A percentile compares a stretch with the other conserved stretches of the same genome.
phyloP scores from a whole-genome alignment of 208 protist genomes.

The Leishmania arabica region DNA sequence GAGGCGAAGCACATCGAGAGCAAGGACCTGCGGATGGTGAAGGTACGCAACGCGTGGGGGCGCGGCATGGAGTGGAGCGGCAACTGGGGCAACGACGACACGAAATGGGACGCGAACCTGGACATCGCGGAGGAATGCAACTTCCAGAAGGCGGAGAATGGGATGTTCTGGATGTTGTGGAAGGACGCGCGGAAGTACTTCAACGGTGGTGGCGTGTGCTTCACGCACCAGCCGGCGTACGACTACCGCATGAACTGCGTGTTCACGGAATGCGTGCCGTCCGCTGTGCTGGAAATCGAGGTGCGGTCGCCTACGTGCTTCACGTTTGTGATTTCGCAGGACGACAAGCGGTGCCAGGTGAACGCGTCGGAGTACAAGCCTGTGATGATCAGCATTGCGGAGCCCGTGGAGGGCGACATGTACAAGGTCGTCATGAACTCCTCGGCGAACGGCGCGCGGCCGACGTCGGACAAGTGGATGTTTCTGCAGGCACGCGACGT shows the following conservation, averaged over 20 bases:
- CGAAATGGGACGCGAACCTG: conserved; percentile 76
- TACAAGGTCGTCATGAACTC: conserved; percentile 83
- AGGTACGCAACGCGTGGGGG: conserved; percentile 79
- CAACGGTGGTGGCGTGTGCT: conserved; percentile 84
- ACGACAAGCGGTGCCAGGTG: conserved; percentile 60
- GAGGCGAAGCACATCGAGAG: conserved; percentile 62
- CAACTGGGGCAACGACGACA: conserved; percentile 71
- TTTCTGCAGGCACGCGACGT: conserved; percentile 86
- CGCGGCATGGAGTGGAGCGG: conserved; percentile 69
- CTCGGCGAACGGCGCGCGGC: conserved; percentile 58
- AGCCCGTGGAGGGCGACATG: conserved; percentile 41
- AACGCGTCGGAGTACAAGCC: conserved; percentile 64
- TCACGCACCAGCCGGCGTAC: conserved; percentile 55
- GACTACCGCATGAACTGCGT: conserved; percentile 80
- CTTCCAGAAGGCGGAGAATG: conserved; percentile 56
- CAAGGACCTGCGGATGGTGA: conserved; percentile 56
- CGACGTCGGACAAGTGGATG: conserved; percentile 72
- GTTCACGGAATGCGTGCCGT: conserved; percentile 69
- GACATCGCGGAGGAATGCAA: conserved; percentile 68
- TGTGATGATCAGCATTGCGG: conserved; percentile 82
- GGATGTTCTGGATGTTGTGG: conserved; percentile 88
- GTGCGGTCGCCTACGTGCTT: conserved; percentile 66
- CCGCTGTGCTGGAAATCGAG: conserved; percentile 68
- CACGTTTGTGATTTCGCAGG: conserved; percentile 75
- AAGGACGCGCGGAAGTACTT: conserved; percentile 80